Evolutionary conservation across 2,329 filamentous ascomycete species (phyloP), one percentile per base, ranked within the genome.

Genomic region (Lasiodiplodia gonubiensis): DNA sequence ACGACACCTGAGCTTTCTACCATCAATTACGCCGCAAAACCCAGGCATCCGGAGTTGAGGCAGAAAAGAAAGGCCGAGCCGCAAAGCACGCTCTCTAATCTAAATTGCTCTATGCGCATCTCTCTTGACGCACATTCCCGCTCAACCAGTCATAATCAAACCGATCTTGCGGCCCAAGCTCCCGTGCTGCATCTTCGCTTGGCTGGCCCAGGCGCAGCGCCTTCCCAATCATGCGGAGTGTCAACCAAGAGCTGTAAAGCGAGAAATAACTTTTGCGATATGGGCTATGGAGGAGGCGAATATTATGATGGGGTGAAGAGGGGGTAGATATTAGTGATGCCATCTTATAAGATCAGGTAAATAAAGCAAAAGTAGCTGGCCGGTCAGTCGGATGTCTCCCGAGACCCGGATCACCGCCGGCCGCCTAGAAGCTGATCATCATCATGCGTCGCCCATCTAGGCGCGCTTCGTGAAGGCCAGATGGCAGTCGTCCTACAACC

Each of bases 401-500:
- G 59, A 63, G 59, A 63, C 59, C 46, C 42, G n/a, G 59, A 63
- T 63, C 42, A 51, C 16, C 59, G 49, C 59, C 59, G 59, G 59
- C 59, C 59, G 59, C 46, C 23, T 51, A 61, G 57, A 61, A 61
- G 57, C 39, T 61, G 57, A 63, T 63, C 59, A 27, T 63, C 59
- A 49, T 63, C 46, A 52, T 63, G 61, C 61, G 23, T 23, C 33
- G 61, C 49, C 49, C 49, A 16, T 61, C 54, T 64, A 69, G 37
- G 55, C 23, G 25, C 68, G 51, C 61, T 61, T 66, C 53, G 55
- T 68, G 49, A 69, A 69, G 42, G 66, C 53, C 30, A 69, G 66
- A 59, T 35, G 68, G 68, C 68, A 69, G 46, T 69, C 60, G 35
- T 69, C 68, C 68, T 69, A 55, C n/a, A 49, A 39, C 18, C 48